Evolutionary conservation across 1,284 basidiomycete genomes (phyloP).

Genomic region (Irpex sp.): DNA sequence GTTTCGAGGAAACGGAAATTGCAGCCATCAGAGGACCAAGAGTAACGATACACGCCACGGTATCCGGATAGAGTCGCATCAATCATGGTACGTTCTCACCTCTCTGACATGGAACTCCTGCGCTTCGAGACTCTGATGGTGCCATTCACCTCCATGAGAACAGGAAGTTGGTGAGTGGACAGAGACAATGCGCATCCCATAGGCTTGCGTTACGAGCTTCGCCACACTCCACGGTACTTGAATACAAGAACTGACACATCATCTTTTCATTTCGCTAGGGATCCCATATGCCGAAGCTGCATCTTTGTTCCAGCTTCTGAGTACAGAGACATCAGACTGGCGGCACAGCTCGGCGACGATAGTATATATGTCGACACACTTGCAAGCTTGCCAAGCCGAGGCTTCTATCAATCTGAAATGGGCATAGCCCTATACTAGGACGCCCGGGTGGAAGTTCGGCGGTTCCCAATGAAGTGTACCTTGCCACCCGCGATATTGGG

Average conservation of each 20-base stretch:
- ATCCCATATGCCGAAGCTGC: slow-evolving; percentile 1
- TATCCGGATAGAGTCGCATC: slow-evolving; percentile 10
- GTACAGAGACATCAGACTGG: neutral
- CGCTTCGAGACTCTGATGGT: slow-evolving; percentile 8
- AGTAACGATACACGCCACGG: slow-evolving; percentile 8
- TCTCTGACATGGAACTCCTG: slow-evolving; percentile 9
- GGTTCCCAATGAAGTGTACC: slow-evolving; percentile 21
- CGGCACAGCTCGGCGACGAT: neutral
- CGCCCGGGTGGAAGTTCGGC: slow-evolving; percentile 30
- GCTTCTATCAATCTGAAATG: slow-evolving; percentile 11
- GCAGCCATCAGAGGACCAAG: slow-evolving; percentile 10
- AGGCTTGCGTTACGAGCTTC: neutral
- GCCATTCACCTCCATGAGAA: slow-evolving; percentile 8
- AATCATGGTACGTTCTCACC: slow-evolving; percentile 17
- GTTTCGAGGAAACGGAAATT: neutral
- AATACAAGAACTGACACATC: slow-evolving; percentile 3
- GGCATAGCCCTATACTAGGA: slow-evolving; percentile 13
- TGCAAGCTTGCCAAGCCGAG: slow-evolving; percentile 3
- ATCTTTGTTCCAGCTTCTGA: neutral
- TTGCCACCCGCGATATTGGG: slow-evolving; percentile 16
- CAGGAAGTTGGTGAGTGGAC: neutral
- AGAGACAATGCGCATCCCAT: slow-evolving; percentile 1
- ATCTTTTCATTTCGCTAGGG: slow-evolving; percentile 4
- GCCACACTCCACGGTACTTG: slow-evolving; percentile 1
- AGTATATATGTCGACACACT: neutral